phyloP scores from a whole-genome alignment of 331 rosid species.

The Telfairia occidentalis region DNA sequence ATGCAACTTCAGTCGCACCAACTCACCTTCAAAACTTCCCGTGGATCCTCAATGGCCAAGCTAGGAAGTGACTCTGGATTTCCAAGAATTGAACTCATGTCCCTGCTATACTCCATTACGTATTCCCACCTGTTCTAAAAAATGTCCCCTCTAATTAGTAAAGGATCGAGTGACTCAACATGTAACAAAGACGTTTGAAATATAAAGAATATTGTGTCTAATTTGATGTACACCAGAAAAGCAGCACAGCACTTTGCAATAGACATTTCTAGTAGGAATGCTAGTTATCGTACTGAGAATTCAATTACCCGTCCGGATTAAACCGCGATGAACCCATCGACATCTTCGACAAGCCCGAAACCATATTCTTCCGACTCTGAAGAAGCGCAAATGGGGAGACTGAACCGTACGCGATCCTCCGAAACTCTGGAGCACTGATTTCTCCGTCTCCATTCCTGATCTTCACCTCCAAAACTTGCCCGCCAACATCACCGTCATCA shows the following conservation, averaged over 20 bases:
- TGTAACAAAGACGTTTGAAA: neutral
- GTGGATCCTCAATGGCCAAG: constrained; percentile 51
- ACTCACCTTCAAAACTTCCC: constrained; percentile 46
- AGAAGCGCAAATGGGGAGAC: constrained; percentile 77
- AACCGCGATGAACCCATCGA: constrained; percentile 38
- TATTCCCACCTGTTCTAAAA: constrained; percentile 65
- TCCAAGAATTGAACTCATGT: constrained; percentile 54
- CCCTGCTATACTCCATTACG: constrained; percentile 79
- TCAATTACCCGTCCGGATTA: constrained; percentile 53
- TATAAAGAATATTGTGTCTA: neutral
- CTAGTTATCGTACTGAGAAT: neutral
- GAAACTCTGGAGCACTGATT: constrained; percentile 44
- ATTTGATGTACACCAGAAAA: neutral
- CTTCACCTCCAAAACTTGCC: constrained; percentile 65
- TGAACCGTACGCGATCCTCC: constrained; percentile 70
- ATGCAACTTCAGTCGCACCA: neutral
- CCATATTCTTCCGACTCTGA: constrained; percentile 62
- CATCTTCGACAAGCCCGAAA: constrained; percentile 37
- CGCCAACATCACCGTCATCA: constrained; percentile 25
- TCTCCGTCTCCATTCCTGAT: constrained; percentile 53
- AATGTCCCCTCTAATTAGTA: neutral
- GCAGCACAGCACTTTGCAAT: neutral
- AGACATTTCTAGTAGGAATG: neutral
- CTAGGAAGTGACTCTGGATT: constrained; percentile 29
- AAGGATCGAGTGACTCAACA: neutral